phyloP scores from a whole-genome alignment of 2,329 filamentous ascomycete genomes.

The Cryoendolithus antarcticus region DNA sequence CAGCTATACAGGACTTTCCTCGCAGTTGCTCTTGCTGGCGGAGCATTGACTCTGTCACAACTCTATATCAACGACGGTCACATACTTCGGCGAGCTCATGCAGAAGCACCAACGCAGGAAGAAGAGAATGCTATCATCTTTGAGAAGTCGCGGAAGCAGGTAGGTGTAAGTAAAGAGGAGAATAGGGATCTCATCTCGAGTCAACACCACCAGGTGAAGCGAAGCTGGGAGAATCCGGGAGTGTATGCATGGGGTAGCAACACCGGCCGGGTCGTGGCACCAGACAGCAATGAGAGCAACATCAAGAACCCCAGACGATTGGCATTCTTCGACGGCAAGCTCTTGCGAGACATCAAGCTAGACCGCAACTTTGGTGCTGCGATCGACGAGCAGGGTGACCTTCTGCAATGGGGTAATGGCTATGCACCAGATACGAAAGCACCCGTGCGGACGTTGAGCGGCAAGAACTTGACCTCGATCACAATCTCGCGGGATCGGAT shows the following conservation, averaged over 20 bases:
- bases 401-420: slow-evolving; percentile 81
- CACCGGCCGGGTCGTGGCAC: slow-evolving; percentile 68
- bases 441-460: slow-evolving; percentile 61
- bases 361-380: slow-evolving; percentile 73
- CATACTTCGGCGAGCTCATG: slow-evolving; percentile 31
- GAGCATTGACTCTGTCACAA: slow-evolving; percentile 32
- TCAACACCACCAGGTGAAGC: slow-evolving; percentile 77
- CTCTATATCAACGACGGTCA: slow-evolving; percentile 29
- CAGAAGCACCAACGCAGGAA: slow-evolving; percentile 36
- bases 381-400: slow-evolving; percentile 72
- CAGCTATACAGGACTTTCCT: slow-evolving; percentile 33
- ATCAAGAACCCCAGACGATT: slow-evolving; percentile 74
- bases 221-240: slow-evolving; percentile 68
- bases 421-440: slow-evolving; percentile 53
- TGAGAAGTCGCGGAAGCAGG: slow-evolving; percentile 50
- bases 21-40: slow-evolving; percentile 31
- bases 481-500: slow-evolving; percentile 72
- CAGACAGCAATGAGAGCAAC: slow-evolving; percentile 61
- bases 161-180: slow-evolving; percentile 51
- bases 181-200: slow-evolving; percentile 66
- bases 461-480: slow-evolving; percentile 68
- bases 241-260: slow-evolving; percentile 95
- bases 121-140: slow-evolving; percentile 47
- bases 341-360: slow-evolving; percentile 79
- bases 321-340: slow-evolving; percentile 67